These are phyloP conservation scores for Mitragyna speciosa DNA, from an alignment of 257 asterid species.

Conservation along the genomic window DNA sequence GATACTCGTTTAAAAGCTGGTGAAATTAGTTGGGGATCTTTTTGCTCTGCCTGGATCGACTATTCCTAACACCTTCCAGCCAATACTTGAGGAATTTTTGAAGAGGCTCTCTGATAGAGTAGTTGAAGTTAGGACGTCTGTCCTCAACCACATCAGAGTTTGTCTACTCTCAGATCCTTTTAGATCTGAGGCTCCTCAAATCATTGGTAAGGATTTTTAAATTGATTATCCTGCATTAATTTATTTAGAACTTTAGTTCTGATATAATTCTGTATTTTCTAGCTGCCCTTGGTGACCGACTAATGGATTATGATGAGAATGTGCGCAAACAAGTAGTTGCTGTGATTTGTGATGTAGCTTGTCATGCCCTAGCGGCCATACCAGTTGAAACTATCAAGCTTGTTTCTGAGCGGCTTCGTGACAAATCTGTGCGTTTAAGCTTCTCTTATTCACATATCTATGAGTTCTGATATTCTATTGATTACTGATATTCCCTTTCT, in stretches of 20 bases:
- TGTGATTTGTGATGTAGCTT: constrained; percentile 81
- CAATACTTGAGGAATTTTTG: constrained; percentile 77
- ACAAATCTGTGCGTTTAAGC: constrained; percentile 78
- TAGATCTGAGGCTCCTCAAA: constrained; percentile 76
- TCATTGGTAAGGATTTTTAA: constrained; percentile 59
- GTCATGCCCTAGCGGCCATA: constrained; percentile 59
- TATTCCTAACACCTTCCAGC: constrained; percentile 70
- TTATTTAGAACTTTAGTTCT: constrained; percentile 29
- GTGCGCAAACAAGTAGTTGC: constrained; percentile 92
- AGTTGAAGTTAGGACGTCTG: constrained; percentile 84
- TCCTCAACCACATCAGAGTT: constrained; percentile 69
- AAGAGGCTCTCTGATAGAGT: constrained; percentile 86
- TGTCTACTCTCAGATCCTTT: constrained; percentile 74
- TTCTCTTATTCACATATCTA: not conserved
- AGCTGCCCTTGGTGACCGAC: constrained; percentile 87
- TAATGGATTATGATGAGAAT: constrained; percentile 85
- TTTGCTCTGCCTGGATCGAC: constrained; percentile 69
- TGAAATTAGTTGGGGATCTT: constrained; percentile 82
- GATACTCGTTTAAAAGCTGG: constrained; percentile 81
- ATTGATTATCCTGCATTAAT: constrained; percentile 10
- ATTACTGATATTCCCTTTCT: not conserved
- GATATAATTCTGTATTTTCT: constrained; percentile 33
- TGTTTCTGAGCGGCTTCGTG: constrained; percentile 92
- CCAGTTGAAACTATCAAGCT: constrained; percentile 71
- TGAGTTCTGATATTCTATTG: not conserved